Percentiles rank a stretch among this genome's conserved stretches.
Conservation (phyloP, 805 yeast species). For the Metschnikowia vanudenii region DNA sequence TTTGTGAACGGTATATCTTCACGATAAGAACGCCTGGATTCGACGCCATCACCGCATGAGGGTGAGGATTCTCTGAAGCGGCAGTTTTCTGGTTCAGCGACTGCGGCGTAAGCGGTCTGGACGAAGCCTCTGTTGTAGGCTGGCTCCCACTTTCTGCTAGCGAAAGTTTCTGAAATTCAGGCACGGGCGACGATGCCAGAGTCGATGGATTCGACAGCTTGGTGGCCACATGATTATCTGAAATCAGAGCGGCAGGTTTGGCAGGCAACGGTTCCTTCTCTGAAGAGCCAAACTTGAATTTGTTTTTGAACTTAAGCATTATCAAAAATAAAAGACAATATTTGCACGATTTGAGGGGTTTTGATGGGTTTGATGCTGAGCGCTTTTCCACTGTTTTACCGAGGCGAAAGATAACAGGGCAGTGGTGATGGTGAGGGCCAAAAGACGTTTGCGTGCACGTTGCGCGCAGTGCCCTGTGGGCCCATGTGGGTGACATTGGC, state of each 20-base stretch:
- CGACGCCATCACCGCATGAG: constrained; percentile 19
- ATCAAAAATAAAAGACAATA: background rate
- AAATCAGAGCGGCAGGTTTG: background rate
- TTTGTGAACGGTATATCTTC: constrained; percentile 68
- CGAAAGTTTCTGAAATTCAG: constrained; percentile 14
- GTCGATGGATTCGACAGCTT: constrained; percentile 9
- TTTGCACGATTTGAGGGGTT: too few species aligned
- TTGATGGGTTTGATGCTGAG: too few species aligned
- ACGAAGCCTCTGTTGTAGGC: constrained; percentile 9
- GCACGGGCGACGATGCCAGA: constrained; percentile 10
- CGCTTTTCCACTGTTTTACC: background rate
- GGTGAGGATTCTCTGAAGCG: background rate
- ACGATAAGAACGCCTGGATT: constrained; percentile 75
- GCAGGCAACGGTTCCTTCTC: constrained; percentile 16
- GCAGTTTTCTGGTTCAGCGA: constrained; percentile 1
- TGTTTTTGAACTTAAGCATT: constrained; percentile 34
- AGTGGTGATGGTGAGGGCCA: background rate
- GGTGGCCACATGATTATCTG: background rate
- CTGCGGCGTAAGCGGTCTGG: constrained; percentile 3
- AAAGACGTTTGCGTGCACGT: constrained; percentile 1
- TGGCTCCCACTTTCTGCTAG: constrained; percentile 6
- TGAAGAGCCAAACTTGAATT: constrained; percentile 27
- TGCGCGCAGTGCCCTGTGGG: background rate
- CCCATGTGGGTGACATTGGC: background rate
- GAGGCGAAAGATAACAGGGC: background rate